These are phyloP conservation scores for Tardiomyces depauwii DNA, from an alignment of 1,139 yeast species.

Conservation along the genomic window DNA sequence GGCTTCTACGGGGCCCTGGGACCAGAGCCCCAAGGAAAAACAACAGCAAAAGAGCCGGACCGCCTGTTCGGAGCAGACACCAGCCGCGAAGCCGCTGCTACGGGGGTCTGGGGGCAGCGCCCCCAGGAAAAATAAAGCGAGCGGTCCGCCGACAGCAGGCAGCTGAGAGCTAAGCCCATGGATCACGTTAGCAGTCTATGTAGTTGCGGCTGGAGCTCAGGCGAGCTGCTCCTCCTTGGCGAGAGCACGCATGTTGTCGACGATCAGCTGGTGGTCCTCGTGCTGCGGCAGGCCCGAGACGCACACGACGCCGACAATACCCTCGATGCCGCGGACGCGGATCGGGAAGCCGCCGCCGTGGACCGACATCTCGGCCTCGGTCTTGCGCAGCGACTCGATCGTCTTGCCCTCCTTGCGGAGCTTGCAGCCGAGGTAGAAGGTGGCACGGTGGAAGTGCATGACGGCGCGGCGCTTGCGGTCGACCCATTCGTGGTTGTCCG, in stretches of 20 bases:
- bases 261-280: constrained; percentile 21
- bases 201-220: no score
- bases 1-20: no score
- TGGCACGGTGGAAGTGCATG: constrained; percentile 40
- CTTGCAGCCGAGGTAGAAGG: constrained; percentile 44
- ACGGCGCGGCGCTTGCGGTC: constrained; percentile 43
- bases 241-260: constrained; percentile 1
- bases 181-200: no score
- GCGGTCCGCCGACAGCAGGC: no score
- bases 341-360: constrained; percentile 60
- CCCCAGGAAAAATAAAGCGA: no score
- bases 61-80: no score
- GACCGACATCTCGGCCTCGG: constrained; percentile 39
- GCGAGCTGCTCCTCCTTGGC: neutral
- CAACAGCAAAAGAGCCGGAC: neutral
- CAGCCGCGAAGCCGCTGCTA: no score
- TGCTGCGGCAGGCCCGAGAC: constrained; percentile 41
- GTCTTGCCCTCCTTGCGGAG: constrained; percentile 18
- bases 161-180: no score
- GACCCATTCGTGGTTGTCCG: constrained; percentile 52
- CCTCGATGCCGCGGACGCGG: constrained; percentile 33
- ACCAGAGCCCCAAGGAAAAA: no score
- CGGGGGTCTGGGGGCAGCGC: no score
- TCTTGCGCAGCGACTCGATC: constrained; percentile 29
- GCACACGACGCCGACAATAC: constrained; percentile 44